Percentiles rank a stretch among this genome's conserved stretches.
Conservation (phyloP, 345 rosid species). For the Erysimum cheiranthoides region DNA sequence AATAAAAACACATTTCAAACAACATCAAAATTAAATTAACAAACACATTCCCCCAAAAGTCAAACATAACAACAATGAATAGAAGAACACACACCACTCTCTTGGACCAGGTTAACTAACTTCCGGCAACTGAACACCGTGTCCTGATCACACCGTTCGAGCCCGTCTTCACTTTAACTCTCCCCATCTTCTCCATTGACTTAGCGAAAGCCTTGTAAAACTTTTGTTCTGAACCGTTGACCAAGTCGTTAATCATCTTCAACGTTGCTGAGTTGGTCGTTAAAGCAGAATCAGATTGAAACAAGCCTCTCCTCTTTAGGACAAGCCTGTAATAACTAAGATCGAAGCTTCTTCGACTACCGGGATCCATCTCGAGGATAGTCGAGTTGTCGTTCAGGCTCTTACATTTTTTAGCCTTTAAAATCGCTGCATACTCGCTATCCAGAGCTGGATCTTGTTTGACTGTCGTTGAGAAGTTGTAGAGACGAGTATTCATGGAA, state of each 20-base stretch:
- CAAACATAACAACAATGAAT: conserved; percentile 27
- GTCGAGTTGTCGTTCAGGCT: conserved; percentile 63
- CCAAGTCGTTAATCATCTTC: conserved; percentile 53
- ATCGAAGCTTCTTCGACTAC: conserved; percentile 74
- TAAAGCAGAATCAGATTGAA: conserved; percentile 76
- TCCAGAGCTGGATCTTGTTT: conserved; percentile 73
- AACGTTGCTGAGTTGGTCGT: conserved; percentile 60
- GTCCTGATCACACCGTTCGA: conserved; percentile 72
- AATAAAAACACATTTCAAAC: conserved; percentile 26
- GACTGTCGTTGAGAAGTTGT: conserved; percentile 72
- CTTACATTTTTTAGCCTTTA: conserved; percentile 74
- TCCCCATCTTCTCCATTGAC: conserved; percentile 85
- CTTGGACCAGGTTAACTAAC: conserved; percentile 31
- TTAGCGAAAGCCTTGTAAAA: conserved; percentile 66
- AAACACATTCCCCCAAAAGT: conserved; percentile 11
- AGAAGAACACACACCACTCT: conserved; percentile 14
- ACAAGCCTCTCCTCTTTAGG: conserved; percentile 74
- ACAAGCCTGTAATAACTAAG: conserved; percentile 63
- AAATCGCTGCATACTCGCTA: conserved; percentile 67
- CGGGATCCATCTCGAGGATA: conserved; percentile 81
- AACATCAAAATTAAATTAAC: conserved; percentile 33
- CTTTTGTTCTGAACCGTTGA: conserved; percentile 53
- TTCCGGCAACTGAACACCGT: conserved; percentile 68
- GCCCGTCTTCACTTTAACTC: conserved; percentile 71
- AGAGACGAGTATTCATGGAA: conserved; percentile 60